Percentiles rank a stretch among this genome's conserved stretches.
phyloP scores from a whole-genome alignment of 2,329 filamentous ascomycete genomes.

The Pseudogymnoascus sp. region DNA sequence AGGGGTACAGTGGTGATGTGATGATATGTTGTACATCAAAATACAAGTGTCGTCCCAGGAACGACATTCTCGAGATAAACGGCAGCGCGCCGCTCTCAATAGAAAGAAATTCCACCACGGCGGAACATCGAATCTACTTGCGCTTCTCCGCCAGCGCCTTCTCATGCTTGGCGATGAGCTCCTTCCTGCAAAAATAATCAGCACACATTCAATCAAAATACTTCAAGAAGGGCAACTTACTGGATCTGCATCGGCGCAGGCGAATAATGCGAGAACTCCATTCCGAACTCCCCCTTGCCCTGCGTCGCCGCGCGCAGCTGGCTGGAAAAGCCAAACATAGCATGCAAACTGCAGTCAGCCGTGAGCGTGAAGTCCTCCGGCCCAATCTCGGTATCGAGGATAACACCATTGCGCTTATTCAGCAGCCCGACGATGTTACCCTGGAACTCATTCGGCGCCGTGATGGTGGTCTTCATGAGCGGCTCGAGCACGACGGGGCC shows the following conservation, averaged over 20 bases:
- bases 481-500: slow-evolving; percentile 84
- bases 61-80: background rate
- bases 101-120: background rate
- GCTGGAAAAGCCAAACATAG: slow-evolving; percentile 95
- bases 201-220: background rate
- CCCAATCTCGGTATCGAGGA: slow-evolving; percentile 91
- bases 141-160: slow-evolving; percentile 55
- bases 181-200: slow-evolving; percentile 39
- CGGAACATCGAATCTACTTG: background rate
- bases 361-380: slow-evolving; percentile 88
- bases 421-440: slow-evolving; percentile 88
- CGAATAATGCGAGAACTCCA: slow-evolving; percentile 98
- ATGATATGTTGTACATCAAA: slow-evolving; percentile 5
- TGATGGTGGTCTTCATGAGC: slow-evolving; percentile 96
- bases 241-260: slow-evolving; percentile 82
- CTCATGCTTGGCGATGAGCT: slow-evolving; percentile 59
- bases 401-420: slow-evolving; percentile 94
- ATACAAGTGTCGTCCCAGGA: background rate
- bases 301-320: slow-evolving; percentile 89
- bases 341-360: slow-evolving; percentile 87
- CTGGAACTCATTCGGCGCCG: slow-evolving; percentile 94
- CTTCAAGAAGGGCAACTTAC: slow-evolving; percentile 44
- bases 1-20: slow-evolving; percentile 4
- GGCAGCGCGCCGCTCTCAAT: background rate
- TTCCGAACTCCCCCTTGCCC: slow-evolving; percentile 96